Conservation (phyloP, 1,139 yeast genomes). For the Zygosaccharomyces pseudobailii region DNA sequence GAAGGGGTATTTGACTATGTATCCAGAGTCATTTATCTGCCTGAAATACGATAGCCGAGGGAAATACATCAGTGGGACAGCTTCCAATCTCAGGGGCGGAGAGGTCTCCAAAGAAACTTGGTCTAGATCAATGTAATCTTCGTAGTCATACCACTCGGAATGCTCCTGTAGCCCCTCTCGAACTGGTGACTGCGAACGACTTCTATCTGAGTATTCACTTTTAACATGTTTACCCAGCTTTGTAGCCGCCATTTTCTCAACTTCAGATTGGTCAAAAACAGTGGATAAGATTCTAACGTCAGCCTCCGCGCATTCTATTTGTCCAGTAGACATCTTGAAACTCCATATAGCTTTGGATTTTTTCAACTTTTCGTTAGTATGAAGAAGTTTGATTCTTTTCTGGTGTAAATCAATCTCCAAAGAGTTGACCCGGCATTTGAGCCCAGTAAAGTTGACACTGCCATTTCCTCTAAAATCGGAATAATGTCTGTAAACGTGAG, state of each 20-base stretch:
- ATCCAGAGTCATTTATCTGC: constrained; percentile 51
- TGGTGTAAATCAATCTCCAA: constrained; percentile 78
- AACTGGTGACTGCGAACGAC: constrained; percentile 4
- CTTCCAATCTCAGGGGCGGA: constrained; percentile 50
- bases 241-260: constrained; percentile 49
- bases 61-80: constrained; percentile 60
- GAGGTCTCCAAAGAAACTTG: constrained; percentile 45
- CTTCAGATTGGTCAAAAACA: constrained; percentile 54
- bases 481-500: constrained; percentile 63
- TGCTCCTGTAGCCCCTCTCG: constrained; percentile 31
- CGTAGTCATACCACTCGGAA: constrained; percentile 66
- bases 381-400: constrained; percentile 57
- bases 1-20: constrained; percentile 56
- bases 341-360: constrained; percentile 51
- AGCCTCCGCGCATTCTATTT: constrained; percentile 62
- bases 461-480: constrained; percentile 42
- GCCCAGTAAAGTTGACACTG: constrained; percentile 63
- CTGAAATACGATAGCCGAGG: constrained; percentile 77
- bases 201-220: constrained; percentile 11
- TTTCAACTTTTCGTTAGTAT: constrained; percentile 51
- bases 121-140: constrained; percentile 73
- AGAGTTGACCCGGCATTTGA: constrained; percentile 60
- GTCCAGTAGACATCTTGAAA: constrained; percentile 70
- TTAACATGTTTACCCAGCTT: constrained; percentile 35
- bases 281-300: constrained; percentile 72